phyloP scores from a whole-genome alignment of 164 flowering plant genomes.

The Euptelea pleiosperma region DNA sequence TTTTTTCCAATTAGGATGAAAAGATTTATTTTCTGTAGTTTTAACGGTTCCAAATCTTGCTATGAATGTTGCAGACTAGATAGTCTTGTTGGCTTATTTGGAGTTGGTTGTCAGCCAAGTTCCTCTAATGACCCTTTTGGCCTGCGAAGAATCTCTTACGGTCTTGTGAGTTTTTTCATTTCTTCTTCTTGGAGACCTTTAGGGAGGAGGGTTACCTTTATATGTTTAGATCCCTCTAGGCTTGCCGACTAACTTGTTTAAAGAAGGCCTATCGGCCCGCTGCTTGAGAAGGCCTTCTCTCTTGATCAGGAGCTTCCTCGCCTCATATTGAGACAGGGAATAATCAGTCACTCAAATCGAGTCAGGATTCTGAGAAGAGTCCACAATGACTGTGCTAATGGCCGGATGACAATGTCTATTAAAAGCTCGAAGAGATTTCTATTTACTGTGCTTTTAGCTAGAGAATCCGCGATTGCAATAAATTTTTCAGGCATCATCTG shows the following conservation, averaged over 20 bases:
- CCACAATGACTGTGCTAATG: too few relatives aligned
- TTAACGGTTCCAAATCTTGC: not conserved
- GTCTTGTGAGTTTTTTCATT: constrained; percentile 61
- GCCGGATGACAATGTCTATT: too few relatives aligned
- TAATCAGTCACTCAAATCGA: too few relatives aligned
- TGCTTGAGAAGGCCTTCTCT: too few relatives aligned
- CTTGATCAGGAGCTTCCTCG: too few relatives aligned
- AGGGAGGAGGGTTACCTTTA: too few relatives aligned
- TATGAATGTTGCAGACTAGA: constrained; percentile 63
- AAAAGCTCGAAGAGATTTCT: not conserved
- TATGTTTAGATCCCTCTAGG: too few relatives aligned
- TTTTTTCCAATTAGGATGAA: not conserved
- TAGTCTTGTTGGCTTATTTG: constrained; percentile 90
- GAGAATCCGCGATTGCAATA: not conserved
- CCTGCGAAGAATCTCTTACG: constrained; percentile 86
- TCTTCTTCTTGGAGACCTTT: not conserved
- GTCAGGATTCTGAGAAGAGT: too few relatives aligned
- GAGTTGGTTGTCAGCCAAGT: constrained; percentile 91
- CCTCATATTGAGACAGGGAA: too few relatives aligned
- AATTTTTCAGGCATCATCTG: not conserved
- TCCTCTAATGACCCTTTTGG: constrained; percentile 92
- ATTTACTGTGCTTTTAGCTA: not conserved
- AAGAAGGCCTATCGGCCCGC: too few relatives aligned
- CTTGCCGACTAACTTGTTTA: too few relatives aligned
- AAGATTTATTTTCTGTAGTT: not conserved